Base-by-base conservation (phyloP, 148 eudicot species). In the Chenopodium suecicum region DNA sequence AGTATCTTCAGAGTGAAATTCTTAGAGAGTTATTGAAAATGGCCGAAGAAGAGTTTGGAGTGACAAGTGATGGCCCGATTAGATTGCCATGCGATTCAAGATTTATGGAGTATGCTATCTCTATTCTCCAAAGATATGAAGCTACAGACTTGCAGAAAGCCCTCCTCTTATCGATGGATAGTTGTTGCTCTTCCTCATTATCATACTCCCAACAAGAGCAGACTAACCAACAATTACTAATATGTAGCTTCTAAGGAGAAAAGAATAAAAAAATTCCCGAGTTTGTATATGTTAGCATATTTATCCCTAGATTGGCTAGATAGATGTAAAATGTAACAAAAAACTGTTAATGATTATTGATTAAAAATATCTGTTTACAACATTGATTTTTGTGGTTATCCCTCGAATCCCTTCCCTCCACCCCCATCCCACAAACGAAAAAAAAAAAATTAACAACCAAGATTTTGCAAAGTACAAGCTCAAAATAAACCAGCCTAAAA, bases 1-100 rank as follows among this genome's bases (percentile, higher is more conserved):
- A 0, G 48, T 76, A 76, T 60, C 78, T 91, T 4, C 32, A 84
- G 31, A 82, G 48, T 44, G 75, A 74, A 1, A 67, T 85, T 8
- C 68, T 89, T 29, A 86, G 82, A 76, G 86, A 86, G 77, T 80
- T 88, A 22, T 74, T 88, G n/a, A 82, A 66, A 50, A 85, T 86
- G 79, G 85, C 88, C 12, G 90, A 84, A 77, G 93, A 88, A 62
- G 89, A 86, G 80, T 89, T 81, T 80, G 91, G 93, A 34, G 64
- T 82, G 47, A 74, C 78, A 9, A 83, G 79, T 25, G 70, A 86
- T 31, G 88, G 89, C 9, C 89, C 89, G 3, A 90, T 90, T 66
- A 83, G 77, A 6, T 67, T 90, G 79, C 89, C 89, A 56, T 87
- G 88, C 73, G 90, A 86, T 60, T 78, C 88, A 13, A 50, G 75